Base-by-base conservation (phyloP, 164 flowering plant genomes). In the Umbilicus rupestris region DNA sequence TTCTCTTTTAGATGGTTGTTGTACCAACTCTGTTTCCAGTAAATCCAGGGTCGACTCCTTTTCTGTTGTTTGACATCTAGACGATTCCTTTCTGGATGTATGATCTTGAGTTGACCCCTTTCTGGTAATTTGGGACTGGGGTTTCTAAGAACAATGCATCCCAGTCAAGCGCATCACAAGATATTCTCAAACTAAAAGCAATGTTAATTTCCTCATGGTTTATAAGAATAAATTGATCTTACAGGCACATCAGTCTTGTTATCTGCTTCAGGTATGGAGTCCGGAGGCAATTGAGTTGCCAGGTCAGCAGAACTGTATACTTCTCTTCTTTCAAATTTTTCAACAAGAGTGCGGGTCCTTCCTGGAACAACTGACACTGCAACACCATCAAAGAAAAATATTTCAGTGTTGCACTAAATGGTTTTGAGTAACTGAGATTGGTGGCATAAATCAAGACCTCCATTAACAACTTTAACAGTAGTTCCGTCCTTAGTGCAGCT, bases 271-370 rank as follows among this genome's bases (percentile, higher is more conserved):
- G 64, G 35, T 35, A 64, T 66, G 17, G 65, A 47, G 31, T 24
- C 50, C 19, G 55, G 28, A 14, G 41, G 35, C 66, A 41, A 39
- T n/a, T 35, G 28, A 42, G 68, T 45, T 16, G 62, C 33, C 45
- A 58, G 46, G 19, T 66, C 69, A 46, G 24, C 12, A 7, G 46
- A n/a, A 35, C n/a, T 49, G 24, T 57, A 16, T 31, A 22, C 44
- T 42, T 71, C 97, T 76, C 83, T 78, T 74, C 71, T 81, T 76
- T 92, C 98, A 83, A 87, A 92, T 72, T 82, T 88, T 81, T 89
- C 93, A 67, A 92, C 98, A 49, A 92, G 77, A 65, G 88, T 74
- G 8, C 93, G 93, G 20, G 95, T 92, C 76, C 96, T 85, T 77
- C 98, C 98, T 24, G 63, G 81, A 67, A 82, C 79, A 79, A 87